These are phyloP conservation scores for Clarireedia homoeocarpa DNA, from an alignment of 2,329 filamentous ascomycete genomes.

Conservation along the genomic window DNA sequence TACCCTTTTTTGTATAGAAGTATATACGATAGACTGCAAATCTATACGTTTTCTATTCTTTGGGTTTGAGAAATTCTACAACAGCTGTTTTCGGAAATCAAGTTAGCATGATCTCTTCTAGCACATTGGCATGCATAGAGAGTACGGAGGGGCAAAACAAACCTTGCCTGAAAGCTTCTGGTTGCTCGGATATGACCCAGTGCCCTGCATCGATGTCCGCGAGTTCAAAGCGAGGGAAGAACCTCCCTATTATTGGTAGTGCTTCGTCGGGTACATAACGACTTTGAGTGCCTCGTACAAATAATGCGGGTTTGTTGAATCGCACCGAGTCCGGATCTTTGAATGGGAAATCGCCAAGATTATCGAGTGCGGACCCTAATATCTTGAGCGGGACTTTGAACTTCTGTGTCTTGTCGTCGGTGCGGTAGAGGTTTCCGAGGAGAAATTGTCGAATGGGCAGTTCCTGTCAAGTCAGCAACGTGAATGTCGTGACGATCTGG, in stretches of 20 bases:
- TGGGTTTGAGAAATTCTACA: conserved; percentile 50
- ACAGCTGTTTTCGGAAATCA: conserved; percentile 39
- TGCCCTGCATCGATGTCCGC: conserved; percentile 73
- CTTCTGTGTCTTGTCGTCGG: conserved; percentile 45
- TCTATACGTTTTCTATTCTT: conserved; percentile 35
- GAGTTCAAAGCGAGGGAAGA: conserved; percentile 72
- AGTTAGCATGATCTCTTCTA: not conserved
- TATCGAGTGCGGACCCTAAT: conserved; percentile 58
- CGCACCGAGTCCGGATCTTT: conserved; percentile 58
- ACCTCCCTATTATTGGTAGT: conserved; percentile 69
- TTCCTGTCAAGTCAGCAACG: conserved; percentile 28
- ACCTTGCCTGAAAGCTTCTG: conserved; percentile 70
- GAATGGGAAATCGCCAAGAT: conserved; percentile 81
- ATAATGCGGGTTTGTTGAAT: conserved; percentile 72
- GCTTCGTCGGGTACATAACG: conserved; percentile 75
- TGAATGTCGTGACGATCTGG: not conserved
- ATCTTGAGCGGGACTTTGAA: conserved; percentile 75
- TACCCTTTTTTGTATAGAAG: conserved; percentile 28
- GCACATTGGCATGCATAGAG: not conserved
- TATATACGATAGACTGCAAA: conserved; percentile 23
- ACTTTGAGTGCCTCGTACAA: conserved; percentile 71
- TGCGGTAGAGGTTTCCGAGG: conserved; percentile 70
- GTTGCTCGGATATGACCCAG: conserved; percentile 86
- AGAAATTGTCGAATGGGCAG: conserved; percentile 83
- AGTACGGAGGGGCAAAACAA: conserved; percentile 25